Evolutionary conservation across 2,329 filamentous ascomycete species (phyloP), one percentile per base, ranked within the genome.

Genomic region (Apiospora saccharicola): DNA sequence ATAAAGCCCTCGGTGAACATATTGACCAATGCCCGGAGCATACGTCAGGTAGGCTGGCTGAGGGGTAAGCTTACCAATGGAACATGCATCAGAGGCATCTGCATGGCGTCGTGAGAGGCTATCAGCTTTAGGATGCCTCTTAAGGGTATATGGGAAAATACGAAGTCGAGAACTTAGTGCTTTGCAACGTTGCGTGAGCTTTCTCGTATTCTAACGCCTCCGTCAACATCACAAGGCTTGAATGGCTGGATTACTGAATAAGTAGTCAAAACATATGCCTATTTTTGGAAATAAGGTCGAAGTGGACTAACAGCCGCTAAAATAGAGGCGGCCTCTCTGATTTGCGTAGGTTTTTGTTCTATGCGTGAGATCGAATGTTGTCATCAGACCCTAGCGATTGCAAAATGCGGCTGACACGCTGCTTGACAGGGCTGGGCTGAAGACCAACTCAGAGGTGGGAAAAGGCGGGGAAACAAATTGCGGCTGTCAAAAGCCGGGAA

Each of bases 321-420:
- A 10, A 7, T 10, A 57, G 16, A 14, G 37, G 22, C n/a, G 19
- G 34, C 34, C 12, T 64, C 34, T 64, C 57, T 64, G 34, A 41
- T 64, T 64, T 22, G 57, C 5, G 19, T 41, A 4, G 4, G 4
- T 16, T 7, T 49, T n/a, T 41, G 10, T 19, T 19, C 16, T 41
- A 6, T 13, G 34, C 34, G 30, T 64, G 24, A n/a, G 57, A 64
- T 64, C 57, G 22, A 19, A 64, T 64, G 57, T 64, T 64, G 34
- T 64, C 34, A 64, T 64, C 34, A 41, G 57, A 64, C 57, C 12
- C 34, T n/a, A 24, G 16, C 5, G 22, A 41, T 41, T 22, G 57
- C 57, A 37, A 41, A 7, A 64, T 64, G 57, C 57, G 57, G 57
- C 57, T 64, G 46, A 49, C 46, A 49, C 44, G 22, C 37, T 41